Evolutionary conservation across 371 early-diverging fungal species (phyloP).

Genomic region (Rhizopus stolonifer): DNA sequence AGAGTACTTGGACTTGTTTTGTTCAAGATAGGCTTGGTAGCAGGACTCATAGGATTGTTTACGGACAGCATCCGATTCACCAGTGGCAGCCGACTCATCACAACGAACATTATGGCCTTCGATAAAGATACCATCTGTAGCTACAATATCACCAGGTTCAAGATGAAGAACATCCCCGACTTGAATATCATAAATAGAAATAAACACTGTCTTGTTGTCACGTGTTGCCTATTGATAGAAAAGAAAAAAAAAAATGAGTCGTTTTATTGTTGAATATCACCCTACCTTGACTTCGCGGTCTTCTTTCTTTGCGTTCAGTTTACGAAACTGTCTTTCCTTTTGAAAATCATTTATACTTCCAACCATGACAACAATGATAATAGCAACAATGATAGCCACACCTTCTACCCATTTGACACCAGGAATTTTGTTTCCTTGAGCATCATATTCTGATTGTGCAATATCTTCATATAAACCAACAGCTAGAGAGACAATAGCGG

Average conservation of each 20-base stretch:
- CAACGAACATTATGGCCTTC: conserved; percentile 80
- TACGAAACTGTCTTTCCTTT: conserved; percentile 84
- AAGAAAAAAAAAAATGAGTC: background rate
- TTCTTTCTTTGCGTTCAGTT: conserved; percentile 81
- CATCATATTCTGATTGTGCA: conserved; percentile 43
- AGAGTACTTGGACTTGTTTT: background rate
- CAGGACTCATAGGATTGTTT: conserved; percentile 42
- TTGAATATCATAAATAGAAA: conserved; percentile 82
- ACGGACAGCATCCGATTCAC: conserved; percentile 85
- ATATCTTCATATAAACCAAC: conserved; percentile 88
- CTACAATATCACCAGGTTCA: conserved; percentile 92
- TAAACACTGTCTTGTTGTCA: conserved; percentile 70
- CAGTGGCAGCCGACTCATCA: conserved; percentile 92
- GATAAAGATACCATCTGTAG: conserved; percentile 87
- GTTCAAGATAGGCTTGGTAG: conserved; percentile 12
- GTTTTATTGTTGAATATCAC: background rate
- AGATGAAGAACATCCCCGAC: conserved; percentile 89
- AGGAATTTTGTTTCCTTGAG: conserved; percentile 34
- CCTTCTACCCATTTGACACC: conserved; percentile 79
- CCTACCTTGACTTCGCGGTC: conserved; percentile 72
- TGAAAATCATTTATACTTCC: conserved; percentile 83
- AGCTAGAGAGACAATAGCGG: conserved; percentile 84
- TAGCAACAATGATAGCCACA: conserved; percentile 78
- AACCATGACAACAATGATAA: conserved; percentile 78
- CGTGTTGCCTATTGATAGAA: conserved; percentile 60